A percentile compares a stretch with the other conserved stretches of the same genome.
These are phyloP conservation scores for Penicillium lagena DNA, from an alignment of 495 filamentous ascomycete genomes.

Conservation along the genomic window DNA sequence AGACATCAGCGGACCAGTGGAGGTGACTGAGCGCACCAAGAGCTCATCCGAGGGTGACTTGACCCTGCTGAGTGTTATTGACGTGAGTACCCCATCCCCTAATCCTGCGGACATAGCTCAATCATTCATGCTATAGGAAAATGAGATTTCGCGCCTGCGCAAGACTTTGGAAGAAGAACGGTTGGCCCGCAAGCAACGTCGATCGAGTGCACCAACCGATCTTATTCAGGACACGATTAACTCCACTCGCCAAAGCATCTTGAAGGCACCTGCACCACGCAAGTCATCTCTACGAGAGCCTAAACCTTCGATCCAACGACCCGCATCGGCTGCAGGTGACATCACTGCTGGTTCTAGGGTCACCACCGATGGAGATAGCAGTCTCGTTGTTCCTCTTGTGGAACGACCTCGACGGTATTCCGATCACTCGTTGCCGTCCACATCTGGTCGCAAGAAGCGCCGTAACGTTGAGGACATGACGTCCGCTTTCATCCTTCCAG, in stretches of 20 bases:
- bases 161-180: slow-evolving; percentile 46
- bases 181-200: slow-evolving; percentile 38
- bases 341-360: slow-evolving; percentile 21
- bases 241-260: slow-evolving; percentile 28
- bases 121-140: slow-evolving; percentile 17
- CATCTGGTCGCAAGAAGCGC: slow-evolving; percentile 24
- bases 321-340: slow-evolving; percentile 35
- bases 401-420: slow-evolving; percentile 41
- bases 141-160: slow-evolving; percentile 42
- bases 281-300: slow-evolving; percentile 43
- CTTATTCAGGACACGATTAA: slow-evolving; percentile 26
- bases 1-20: slow-evolving; percentile 28
- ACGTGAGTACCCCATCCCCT: slow-evolving; percentile 21
- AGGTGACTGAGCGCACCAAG: slow-evolving; percentile 29
- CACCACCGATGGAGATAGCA: slow-evolving; percentile 23
- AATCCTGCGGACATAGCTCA: too few relatives aligned
- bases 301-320: slow-evolving; percentile 22
- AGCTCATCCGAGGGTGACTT: slow-evolving; percentile 29
- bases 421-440: slow-evolving; percentile 29
- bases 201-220: slow-evolving; percentile 24
- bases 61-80: slow-evolving; percentile 42
- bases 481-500: slow-evolving; percentile 71
- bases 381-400: slow-evolving; percentile 20
- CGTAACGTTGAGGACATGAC: slow-evolving; percentile 58
- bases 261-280: slow-evolving; percentile 30